Evolutionary conservation across 2,329 filamentous ascomycete genomes (phyloP), one percentile per base, ranked within the genome.

Genomic region (Trichoderma simmonsii): DNA sequence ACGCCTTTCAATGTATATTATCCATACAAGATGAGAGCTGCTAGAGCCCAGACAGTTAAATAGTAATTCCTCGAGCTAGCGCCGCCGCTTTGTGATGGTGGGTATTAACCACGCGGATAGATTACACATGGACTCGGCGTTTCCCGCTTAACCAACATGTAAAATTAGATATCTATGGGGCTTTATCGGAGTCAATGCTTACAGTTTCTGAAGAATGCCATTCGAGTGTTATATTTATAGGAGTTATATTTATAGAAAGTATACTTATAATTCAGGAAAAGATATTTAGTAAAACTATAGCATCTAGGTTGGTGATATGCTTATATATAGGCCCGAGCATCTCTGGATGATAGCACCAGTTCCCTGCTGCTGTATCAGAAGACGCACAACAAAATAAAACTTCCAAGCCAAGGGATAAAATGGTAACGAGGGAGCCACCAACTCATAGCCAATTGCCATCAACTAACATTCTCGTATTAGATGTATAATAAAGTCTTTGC

Each of bases 221-320:
- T 43, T 43, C 3, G 15, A 0, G 7, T n/a, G 39, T 9, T 43
- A 4, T 43, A 43, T 43, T 43, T 43, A n/a, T 43, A n/a, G 39
- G 7, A 43, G 3, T 2, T n/a, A 9, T n/a, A 43, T 43, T 43
- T n/a, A n/a, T 43, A n/a, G 39, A 43, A 43, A 4, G 15, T 9
- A 1, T n/a, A n/a, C 8, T n/a, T 9, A n/a, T 4, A 43, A 9
- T n/a, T 43, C 6, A 3, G 39, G 7, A 2, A 0, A n/a, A n/a
- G 39, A n/a, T 9, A 8, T 1, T 43, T 8, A 43, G 39, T 43
- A 43, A 2, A 43, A 1, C 39, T 43, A 0, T 4, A 43, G 3
- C 9, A 43, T 43, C 7, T 18, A 1, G 15, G 7, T n/a, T 0
- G 39, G 8, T n/a, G 15, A 9, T 2, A n/a, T n/a, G 39, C 3